Evolutionary conservation across 805 yeast species (phyloP).

Genomic region (Blastobotrys peoriensis): DNA sequence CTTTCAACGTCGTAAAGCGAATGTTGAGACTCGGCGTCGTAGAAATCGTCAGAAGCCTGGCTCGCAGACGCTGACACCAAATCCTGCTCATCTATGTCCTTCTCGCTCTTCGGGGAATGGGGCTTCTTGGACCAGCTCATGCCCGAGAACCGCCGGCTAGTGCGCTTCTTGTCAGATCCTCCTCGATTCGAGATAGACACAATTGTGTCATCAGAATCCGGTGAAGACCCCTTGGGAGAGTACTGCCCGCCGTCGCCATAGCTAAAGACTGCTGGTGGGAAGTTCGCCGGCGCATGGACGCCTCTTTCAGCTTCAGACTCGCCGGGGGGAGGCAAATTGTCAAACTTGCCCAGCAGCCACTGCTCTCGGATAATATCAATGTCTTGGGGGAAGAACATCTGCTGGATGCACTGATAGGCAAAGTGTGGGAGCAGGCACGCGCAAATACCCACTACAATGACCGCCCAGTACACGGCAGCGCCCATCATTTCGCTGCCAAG

Average conservation of each 20-base stretch:
- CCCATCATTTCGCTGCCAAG: constrained; percentile 63
- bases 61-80: neutral
- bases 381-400: constrained; percentile 56
- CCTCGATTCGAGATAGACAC: neutral
- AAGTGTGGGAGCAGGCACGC: constrained; percentile 58
- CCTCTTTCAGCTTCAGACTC: neutral
- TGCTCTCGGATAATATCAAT: constrained; percentile 66
- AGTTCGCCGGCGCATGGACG: neutral
- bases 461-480: constrained; percentile 58
- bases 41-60: neutral
- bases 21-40: neutral
- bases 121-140: constrained; percentile 2
- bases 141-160: neutral
- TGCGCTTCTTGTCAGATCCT: neutral
- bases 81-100: neutral
- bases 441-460: constrained; percentile 49
- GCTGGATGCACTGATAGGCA: constrained; percentile 41
- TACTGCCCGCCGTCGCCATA: neutral
- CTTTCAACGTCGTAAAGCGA: constrained; percentile 2
- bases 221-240: constrained; percentile 5
- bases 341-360: constrained; percentile 28
- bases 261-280: neutral
- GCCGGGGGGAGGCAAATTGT: constrained; percentile 9
- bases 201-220: constrained; percentile 2
- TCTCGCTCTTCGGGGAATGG: neutral